A percentile compares a stretch with the other conserved stretches of the same genome.
Conservation (phyloP, 116 monocot species). For the Zostera marina region DNA sequence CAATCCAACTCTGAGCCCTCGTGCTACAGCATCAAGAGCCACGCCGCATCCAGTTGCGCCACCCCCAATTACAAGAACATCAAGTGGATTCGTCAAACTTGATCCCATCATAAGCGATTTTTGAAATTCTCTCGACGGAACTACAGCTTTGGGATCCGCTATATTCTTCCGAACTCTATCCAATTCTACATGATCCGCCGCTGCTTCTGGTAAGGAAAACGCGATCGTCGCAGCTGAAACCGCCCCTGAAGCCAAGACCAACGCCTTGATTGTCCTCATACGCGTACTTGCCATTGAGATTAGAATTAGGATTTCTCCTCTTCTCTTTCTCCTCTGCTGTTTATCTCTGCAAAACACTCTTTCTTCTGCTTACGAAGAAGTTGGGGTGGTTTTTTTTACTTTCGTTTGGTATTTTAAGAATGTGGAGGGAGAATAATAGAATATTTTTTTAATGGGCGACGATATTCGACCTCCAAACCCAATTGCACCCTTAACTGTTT, state of each 20-base stretch:
- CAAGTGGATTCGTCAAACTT: conserved; percentile 43
- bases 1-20: conserved; percentile 79
- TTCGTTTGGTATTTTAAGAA: too few species aligned
- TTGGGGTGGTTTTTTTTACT: too few species aligned
- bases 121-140: conserved; percentile 62
- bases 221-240: conserved; percentile 3
- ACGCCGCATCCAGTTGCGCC: conserved; percentile 92
- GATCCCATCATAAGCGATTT: conserved; percentile 51
- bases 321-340: neutral
- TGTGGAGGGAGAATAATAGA: too few species aligned
- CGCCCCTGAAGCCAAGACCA: conserved; percentile 12
- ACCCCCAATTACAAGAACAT: conserved; percentile 79
- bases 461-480: too few species aligned
- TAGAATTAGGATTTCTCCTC: neutral
- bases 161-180: conserved; percentile 30
- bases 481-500: too few species aligned
- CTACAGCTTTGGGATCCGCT: conserved; percentile 37
- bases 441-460: too few species aligned
- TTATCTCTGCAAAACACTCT: too few species aligned
- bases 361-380: too few species aligned
- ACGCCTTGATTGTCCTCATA: conserved; percentile 14
- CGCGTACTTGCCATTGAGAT: conserved; percentile 26
- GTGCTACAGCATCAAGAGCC: conserved; percentile 71
- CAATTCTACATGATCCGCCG: conserved; percentile 26
- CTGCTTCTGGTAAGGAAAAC: conserved; percentile 8